These are phyloP conservation scores for Globisporangium perplexum DNA, from an alignment of 352 stramenopile species.

Conservation along the genomic window DNA sequence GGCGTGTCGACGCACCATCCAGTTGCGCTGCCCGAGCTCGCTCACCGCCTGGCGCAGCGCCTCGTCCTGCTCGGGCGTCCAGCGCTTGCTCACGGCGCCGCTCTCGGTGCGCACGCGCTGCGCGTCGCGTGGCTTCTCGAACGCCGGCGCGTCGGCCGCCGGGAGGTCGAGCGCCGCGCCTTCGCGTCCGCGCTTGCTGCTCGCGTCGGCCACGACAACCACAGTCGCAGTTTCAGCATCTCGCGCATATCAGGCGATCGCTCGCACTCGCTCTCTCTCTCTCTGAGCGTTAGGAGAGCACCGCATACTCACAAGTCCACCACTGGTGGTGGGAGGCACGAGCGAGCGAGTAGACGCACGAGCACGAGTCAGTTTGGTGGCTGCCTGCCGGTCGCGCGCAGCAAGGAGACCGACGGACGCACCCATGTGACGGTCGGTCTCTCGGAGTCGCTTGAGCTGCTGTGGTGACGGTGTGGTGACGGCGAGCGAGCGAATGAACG, in stretches of 20 bases:
- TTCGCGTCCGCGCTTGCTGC: conserved; percentile 32
- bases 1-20: conserved; percentile 50
- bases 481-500: too few species aligned
- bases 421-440: too few species aligned
- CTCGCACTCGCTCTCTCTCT: neutral
- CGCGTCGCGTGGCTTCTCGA: conserved; percentile 38
- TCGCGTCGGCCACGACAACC: too few species aligned
- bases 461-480: too few species aligned
- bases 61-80: conserved; percentile 84
- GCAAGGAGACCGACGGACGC: too few species aligned
- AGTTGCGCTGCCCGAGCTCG: conserved; percentile 81
- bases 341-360: too few species aligned
- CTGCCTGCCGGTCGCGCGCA: too few species aligned
- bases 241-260: too few species aligned
- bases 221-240: neutral
- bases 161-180: conserved; percentile 4
- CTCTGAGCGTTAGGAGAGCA: neutral
- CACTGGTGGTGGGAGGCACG: neutral
- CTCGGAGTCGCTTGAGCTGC: too few species aligned
- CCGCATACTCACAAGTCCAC: neutral
- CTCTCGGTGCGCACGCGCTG: conserved; percentile 35
- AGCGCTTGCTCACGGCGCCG: conserved; percentile 47
- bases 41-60: conserved; percentile 71
- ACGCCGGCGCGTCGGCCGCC: conserved; percentile 11
- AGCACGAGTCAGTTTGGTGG: too few species aligned